phyloP scores from a whole-genome alignment of 2,329 filamentous ascomycete species.

The Colletotrichum eleusines region DNA sequence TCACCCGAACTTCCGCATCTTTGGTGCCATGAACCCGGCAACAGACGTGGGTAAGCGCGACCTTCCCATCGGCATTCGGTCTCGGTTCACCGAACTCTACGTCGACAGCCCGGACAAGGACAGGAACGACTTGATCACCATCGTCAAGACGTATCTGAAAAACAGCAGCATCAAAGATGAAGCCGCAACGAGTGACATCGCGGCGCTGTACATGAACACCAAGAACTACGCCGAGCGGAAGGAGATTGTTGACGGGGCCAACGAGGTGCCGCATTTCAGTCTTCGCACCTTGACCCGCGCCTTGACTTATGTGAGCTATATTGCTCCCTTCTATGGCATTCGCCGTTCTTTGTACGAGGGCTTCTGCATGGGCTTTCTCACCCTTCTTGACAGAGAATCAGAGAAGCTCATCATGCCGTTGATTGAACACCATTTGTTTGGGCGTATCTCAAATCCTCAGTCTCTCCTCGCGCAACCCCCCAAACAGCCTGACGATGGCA shows the following conservation, averaged over 20 bases:
- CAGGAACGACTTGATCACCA: conserved; percentile 84
- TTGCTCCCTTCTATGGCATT: conserved; percentile 85
- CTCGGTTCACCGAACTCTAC: conserved; percentile 95
- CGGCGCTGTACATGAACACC: conserved; percentile 87
- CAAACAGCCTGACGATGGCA: conserved; percentile 80
- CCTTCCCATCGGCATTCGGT: conserved; percentile 87
- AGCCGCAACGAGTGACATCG: conserved; percentile 82
- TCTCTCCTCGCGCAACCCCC: conserved; percentile 84
- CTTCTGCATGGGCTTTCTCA: conserved; percentile 98
- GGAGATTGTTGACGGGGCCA: conserved; percentile 90
- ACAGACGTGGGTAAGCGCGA: conserved; percentile 98
- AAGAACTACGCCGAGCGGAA: conserved; percentile 86
- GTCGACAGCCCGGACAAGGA: conserved; percentile 91
- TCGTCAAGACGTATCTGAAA: conserved; percentile 90
- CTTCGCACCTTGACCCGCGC: conserved; percentile 92
- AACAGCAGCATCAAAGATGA: conserved; percentile 78
- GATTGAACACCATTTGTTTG: conserved; percentile 84
- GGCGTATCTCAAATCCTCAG: conserved; percentile 74
- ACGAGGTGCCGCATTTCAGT: conserved; percentile 97
- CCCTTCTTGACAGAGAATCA: conserved; percentile 84
- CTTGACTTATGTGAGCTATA: conserved; percentile 87
- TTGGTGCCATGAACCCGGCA: conserved; percentile 98
- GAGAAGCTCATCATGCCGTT: conserved; percentile 83
- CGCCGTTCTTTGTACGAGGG: conserved; percentile 92
- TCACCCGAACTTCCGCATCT: conserved; percentile 93